Conservation (phyloP, 2,329 filamentous ascomycete species). For the Blastomyces silverae region DNA sequence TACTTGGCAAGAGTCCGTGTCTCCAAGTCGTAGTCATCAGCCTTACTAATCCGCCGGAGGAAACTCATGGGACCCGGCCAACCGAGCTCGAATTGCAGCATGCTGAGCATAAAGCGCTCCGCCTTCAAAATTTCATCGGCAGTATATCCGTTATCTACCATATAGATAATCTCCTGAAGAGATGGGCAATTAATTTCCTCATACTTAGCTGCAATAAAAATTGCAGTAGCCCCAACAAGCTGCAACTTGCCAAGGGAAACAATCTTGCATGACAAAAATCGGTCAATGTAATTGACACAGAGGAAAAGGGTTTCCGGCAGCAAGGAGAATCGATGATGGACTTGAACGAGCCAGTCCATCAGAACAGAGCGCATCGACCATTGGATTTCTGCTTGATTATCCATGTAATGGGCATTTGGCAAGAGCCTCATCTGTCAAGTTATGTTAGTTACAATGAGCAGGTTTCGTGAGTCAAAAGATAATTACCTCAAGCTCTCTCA, state of each 20-base stretch:
- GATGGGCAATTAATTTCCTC: constrained; percentile 98
- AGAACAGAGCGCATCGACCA: constrained; percentile 98
- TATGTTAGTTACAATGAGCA: constrained; percentile 22
- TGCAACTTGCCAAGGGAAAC: constrained; percentile 93
- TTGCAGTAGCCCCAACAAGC: constrained; percentile 88
- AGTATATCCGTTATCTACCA: constrained; percentile 90
- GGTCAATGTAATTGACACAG: constrained; percentile 93
- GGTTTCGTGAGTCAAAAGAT: constrained; percentile 6
- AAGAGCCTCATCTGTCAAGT: constrained; percentile 61
- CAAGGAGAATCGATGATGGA: constrained; percentile 83
- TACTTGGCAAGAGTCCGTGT: constrained; percentile 95
- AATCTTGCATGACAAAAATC: constrained; percentile 89
- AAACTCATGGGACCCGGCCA: constrained; percentile 99
- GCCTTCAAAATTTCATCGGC: constrained; percentile 92
- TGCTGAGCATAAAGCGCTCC: constrained; percentile 95
- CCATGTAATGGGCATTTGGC: constrained; percentile 92
- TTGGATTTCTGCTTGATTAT: constrained; percentile 91
- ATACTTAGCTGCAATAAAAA: constrained; percentile 95
- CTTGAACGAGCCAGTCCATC: constrained; percentile 97
- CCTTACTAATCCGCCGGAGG: constrained; percentile 91
- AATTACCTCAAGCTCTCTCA: constrained; percentile 77
- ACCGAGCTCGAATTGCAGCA: constrained; percentile 90
- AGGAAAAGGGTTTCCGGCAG: constrained; percentile 93
- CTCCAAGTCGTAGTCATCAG: constrained; percentile 94
- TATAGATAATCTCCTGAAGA: constrained; percentile 91